phyloP scores from a whole-genome alignment of 2,329 filamentous ascomycete genomes.

The Alternaria postmessia region DNA sequence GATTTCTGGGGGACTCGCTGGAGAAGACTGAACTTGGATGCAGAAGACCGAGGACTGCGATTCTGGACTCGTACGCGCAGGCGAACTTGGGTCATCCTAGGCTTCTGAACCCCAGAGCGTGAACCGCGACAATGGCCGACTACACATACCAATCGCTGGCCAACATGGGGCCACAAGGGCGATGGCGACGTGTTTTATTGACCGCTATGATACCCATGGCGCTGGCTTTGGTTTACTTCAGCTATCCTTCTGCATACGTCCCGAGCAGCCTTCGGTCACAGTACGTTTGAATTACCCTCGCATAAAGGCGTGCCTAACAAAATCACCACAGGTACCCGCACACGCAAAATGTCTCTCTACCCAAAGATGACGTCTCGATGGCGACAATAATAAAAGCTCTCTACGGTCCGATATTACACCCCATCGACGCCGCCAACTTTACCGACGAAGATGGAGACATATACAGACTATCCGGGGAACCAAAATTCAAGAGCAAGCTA shows the following conservation, averaged over 20 bases:
- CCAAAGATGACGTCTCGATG: conserved; percentile 44
- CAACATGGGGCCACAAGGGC: conserved; percentile 45
- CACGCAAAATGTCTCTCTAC: conserved; percentile 37
- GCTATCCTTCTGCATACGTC: conserved; percentile 36
- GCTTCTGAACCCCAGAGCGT: conserved; percentile 1
- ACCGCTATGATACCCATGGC: conserved; percentile 43
- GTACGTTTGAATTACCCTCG: conserved; percentile 23
- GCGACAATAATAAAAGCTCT: conserved; percentile 49
- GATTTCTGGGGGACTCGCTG: not conserved
- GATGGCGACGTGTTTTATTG: conserved; percentile 46
- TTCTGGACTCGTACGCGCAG: not conserved
- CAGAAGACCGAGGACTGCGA: not conserved
- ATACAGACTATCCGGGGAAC: conserved; percentile 41
- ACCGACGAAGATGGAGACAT: conserved; percentile 49
- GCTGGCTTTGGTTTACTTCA: conserved; percentile 42
- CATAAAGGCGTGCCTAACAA: conserved; percentile 7
- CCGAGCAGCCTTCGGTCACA: conserved; percentile 28
- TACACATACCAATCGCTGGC: conserved; percentile 43
- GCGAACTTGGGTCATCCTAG: not conserved
- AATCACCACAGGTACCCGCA: conserved; percentile 30
- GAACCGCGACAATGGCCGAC: conserved; percentile 27
- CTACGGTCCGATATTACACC: conserved; percentile 47
- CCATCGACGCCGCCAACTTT: conserved; percentile 47
- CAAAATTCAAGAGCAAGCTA: conserved; percentile 46
- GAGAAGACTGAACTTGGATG: not conserved